Evolutionary conservation across 2,329 filamentous ascomycete species (phyloP).

Genomic region (Clonostachys chloroleuca): DNA sequence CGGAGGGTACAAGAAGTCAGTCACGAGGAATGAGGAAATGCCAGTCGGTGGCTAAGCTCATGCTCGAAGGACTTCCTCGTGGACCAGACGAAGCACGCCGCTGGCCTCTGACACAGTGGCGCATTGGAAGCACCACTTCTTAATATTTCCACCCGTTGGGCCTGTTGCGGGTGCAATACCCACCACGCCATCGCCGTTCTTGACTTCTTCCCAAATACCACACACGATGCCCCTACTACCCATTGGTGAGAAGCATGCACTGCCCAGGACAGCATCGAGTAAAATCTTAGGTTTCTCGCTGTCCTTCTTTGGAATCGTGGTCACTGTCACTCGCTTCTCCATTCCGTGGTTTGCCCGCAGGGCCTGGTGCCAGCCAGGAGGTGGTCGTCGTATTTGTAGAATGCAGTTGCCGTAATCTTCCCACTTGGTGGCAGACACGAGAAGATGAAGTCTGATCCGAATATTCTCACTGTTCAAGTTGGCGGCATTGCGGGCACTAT

Average conservation of each 20-base stretch:
- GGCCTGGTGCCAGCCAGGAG: slow-evolving; percentile 53
- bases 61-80: slow-evolving; percentile 46
- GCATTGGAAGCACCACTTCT: slow-evolving; percentile 62
- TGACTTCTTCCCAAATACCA: slow-evolving; percentile 78
- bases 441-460: slow-evolving; percentile 80
- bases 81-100: slow-evolving; percentile 52
- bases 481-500: slow-evolving; percentile 46
- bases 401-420: slow-evolving; percentile 83
- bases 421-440: slow-evolving; percentile 77
- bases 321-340: slow-evolving; percentile 83
- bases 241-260: slow-evolving; percentile 79
- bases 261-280: slow-evolving; percentile 80
- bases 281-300: slow-evolving; percentile 55
- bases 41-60: slow-evolving; percentile 7
- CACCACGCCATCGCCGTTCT: slow-evolving; percentile 54
- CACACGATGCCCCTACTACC: slow-evolving; percentile 84
- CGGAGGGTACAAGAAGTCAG: neutral
- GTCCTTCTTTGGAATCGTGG: slow-evolving; percentile 62
- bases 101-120: slow-evolving; percentile 45
- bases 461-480: slow-evolving; percentile 66
- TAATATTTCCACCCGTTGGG: slow-evolving; percentile 48
- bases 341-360: slow-evolving; percentile 58
- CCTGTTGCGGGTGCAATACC: slow-evolving; percentile 47
- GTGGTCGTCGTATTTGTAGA: slow-evolving; percentile 78
- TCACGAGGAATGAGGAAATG: neutral